These are phyloP conservation scores for Erysimum cheiri DNA, from an alignment of 441 rosid genomes.

Conservation along the genomic window DNA sequence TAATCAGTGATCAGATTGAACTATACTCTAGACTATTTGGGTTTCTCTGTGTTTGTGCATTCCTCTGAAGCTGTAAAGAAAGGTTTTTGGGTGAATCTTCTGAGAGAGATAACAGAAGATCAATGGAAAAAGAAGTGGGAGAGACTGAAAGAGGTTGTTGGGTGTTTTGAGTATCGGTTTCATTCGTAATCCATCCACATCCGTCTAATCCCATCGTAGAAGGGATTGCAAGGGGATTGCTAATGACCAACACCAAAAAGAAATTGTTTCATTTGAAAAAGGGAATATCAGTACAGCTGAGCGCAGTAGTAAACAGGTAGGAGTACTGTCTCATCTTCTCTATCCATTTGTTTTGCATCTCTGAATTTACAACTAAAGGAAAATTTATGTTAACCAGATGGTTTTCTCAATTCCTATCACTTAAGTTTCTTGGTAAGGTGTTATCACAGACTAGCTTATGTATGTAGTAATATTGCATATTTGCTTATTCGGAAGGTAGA, in stretches of 20 bases:
- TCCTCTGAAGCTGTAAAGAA: too few species aligned
- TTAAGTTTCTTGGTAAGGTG: constrained; percentile 17
- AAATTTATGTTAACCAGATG: neutral
- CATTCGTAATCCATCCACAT: too few species aligned
- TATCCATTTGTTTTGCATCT: neutral
- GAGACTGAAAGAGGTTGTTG: too few species aligned
- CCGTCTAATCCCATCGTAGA: too few species aligned
- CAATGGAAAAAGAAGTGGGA: too few species aligned
- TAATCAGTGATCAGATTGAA: too few species aligned
- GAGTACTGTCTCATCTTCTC: neutral
- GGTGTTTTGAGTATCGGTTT: too few species aligned
- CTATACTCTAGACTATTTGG: too few species aligned
- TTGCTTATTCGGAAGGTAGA: constrained; percentile 14
- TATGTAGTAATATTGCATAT: neutral
- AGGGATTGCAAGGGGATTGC: constrained; percentile 84
- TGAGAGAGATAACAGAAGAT: too few species aligned
- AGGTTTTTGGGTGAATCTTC: too few species aligned
- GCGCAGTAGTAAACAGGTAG: constrained; percentile 95
- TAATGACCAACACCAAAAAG: constrained; percentile 92
- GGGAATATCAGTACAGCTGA: constrained; percentile 93
- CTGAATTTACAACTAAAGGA: neutral
- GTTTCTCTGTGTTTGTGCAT: too few species aligned
- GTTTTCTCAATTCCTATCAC: neutral
- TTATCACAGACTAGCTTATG: constrained; percentile 4
- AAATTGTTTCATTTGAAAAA: constrained; percentile 91